These are phyloP conservation scores for Nigrospora osmanthi DNA, from an alignment of 2,329 filamentous ascomycete genomes.

Conservation along the genomic window DNA sequence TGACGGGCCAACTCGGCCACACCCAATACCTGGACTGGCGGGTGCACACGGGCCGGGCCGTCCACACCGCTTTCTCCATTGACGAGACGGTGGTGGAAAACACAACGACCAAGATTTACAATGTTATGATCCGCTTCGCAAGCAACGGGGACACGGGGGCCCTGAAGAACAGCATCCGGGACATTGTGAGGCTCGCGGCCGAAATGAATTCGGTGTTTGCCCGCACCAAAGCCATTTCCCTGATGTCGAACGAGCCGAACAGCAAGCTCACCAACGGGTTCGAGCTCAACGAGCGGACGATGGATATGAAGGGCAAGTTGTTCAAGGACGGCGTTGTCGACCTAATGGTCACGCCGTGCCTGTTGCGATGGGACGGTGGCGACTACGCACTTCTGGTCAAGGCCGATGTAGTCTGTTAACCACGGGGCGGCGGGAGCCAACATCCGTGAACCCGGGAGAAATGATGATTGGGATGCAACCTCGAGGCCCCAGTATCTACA, in stretches of 20 bases:
- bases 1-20: not conserved
- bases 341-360: slow-evolving; percentile 18
- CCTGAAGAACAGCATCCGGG: slow-evolving; percentile 6
- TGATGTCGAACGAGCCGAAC: slow-evolving; percentile 17
- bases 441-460: not conserved
- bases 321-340: slow-evolving; percentile 12
- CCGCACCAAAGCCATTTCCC: slow-evolving; percentile 8
- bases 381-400: slow-evolving; percentile 15
- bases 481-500: not conserved
- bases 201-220: slow-evolving; percentile 13
- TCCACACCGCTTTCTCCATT: slow-evolving; percentile 9
- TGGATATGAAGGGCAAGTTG: slow-evolving; percentile 14
- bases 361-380: slow-evolving; percentile 14
- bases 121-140: slow-evolving; percentile 10
- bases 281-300: slow-evolving; percentile 7
- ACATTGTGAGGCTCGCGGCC: slow-evolving; percentile 12
- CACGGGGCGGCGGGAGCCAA: not conserved
- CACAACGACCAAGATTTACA: slow-evolving; percentile 9
- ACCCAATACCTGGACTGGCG: slow-evolving; percentile 12
- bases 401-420: slow-evolving; percentile 18
- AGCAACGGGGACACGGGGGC: slow-evolving; percentile 3
- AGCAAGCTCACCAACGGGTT: slow-evolving; percentile 16
- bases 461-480: not conserved
- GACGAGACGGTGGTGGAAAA: slow-evolving; percentile 10
- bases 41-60: slow-evolving; percentile 12